A percentile compares a stretch with the other conserved stretches of the same genome.
phyloP scores from a whole-genome alignment of 768 basidiomycete species.

The Mycena venus region DNA sequence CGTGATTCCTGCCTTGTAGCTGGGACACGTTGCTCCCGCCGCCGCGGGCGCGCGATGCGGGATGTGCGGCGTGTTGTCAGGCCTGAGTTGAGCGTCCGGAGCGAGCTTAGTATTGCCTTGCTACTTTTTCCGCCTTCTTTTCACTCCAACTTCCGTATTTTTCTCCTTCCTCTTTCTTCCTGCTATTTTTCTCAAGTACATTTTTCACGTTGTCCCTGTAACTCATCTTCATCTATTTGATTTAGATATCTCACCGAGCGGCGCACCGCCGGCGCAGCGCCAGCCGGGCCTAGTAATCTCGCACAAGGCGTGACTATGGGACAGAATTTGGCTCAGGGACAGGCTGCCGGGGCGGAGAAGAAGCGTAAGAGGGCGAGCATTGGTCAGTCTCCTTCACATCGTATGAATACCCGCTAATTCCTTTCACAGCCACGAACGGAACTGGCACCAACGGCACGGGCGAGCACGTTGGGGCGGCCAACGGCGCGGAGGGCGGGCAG shows the following conservation, averaged over 20 bases:
- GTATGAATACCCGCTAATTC: not conserved
- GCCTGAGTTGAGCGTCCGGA: not conserved
- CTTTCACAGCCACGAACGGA: conserved; percentile 36
- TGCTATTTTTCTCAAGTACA: not conserved
- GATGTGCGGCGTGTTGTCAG: not conserved
- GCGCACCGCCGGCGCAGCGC: conserved; percentile 44
- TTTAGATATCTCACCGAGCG: conserved; percentile 75
- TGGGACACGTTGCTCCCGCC: not conserved
- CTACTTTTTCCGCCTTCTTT: not conserved
- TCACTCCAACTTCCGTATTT: not conserved
- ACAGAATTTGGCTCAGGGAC: conserved; percentile 1
- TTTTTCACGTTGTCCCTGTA: not conserved
- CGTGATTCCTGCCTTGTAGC: too few species aligned
- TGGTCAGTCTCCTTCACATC: not conserved
- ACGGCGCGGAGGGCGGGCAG: conserved; percentile 40
- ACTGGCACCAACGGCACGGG: conserved; percentile 42
- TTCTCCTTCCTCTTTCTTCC: not conserved
- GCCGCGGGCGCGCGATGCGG: not conserved
- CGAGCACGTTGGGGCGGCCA: not conserved
- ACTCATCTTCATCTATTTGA: conserved; percentile 19
- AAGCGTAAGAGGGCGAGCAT: conserved; percentile 24
- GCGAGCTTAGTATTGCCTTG: too few species aligned
- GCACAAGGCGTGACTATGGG: not conserved
- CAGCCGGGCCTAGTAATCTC: not conserved
- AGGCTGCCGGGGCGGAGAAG: conserved; percentile 21